phyloP scores from a whole-genome alignment of 176 grass and related monocot species.

The Oryza glaberrima region DNA sequence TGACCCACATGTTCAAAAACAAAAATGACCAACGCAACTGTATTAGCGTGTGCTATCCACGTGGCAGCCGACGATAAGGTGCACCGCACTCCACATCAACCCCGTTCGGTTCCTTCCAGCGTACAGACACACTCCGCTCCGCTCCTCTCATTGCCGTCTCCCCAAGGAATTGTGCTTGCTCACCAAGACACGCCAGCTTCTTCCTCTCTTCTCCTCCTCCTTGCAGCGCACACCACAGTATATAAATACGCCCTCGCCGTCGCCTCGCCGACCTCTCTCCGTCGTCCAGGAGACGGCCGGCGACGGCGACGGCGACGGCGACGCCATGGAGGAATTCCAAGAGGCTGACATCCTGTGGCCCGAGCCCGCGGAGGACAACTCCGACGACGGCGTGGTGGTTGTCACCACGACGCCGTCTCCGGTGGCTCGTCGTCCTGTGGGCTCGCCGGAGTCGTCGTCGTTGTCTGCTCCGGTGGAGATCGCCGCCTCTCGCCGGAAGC shows the following conservation, averaged over 20 bases:
- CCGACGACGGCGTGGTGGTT: not conserved
- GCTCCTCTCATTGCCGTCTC: constrained; percentile 19
- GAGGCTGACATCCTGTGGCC: constrained; percentile 70
- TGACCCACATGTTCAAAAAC: not conserved
- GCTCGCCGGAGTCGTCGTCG: not conserved
- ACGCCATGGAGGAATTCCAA: constrained; percentile 67
- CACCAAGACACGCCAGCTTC: constrained; percentile 47
- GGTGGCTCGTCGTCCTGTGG: not conserved
- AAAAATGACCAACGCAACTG: not conserved
- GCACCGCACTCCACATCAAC: constrained; percentile 54
- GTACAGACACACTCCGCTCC: not conserved
- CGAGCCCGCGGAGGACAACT: not conserved
- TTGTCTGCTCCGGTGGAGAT: constrained; percentile 40
- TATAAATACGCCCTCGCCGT: constrained; percentile 22
- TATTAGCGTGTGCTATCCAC: not conserved
- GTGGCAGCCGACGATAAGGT: constrained; percentile 43
- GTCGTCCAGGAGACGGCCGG: constrained; percentile 29
- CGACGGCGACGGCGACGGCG: not conserved
- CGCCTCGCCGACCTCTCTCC: not conserved
- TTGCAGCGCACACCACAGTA: constrained; percentile 24
- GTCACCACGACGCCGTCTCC: not conserved
- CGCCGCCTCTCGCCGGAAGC: constrained; percentile 37
- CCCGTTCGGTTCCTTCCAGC: constrained; percentile 8
- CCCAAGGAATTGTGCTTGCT: constrained; percentile 47
- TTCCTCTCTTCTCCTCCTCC: not conserved